Evolutionary conservation across 2,329 filamentous ascomycete species (phyloP), one percentile per base, ranked within the genome.

Genomic region (Juglanconis sp.): DNA sequence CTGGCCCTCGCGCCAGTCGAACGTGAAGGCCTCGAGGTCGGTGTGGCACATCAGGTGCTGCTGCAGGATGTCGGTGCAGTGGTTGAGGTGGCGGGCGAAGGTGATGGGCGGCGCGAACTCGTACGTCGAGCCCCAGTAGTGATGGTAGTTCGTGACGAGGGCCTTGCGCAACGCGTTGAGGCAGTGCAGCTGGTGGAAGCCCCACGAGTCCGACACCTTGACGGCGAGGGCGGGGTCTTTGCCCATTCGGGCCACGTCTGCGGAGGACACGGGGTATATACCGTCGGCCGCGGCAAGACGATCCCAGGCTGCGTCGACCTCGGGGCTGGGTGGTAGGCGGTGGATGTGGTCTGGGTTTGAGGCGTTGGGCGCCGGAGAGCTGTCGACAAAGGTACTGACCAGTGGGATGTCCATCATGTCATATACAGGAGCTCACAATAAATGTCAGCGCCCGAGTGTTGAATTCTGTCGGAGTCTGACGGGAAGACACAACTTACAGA

Each of bases 171-270:
- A 32, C 17, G 51, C 32, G 35, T 59, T 54, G 34, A 59, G 57
- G n/a, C 57, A 59, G 51, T 59, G 57, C 15, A 59, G 32, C 42
- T 59, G 57, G 51, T 59, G 57, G 17, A 52, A 52, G 2, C 49
- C 49, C 7, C 17, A 52, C 24, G 49, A 38, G 6, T 15, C 32
- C 6, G 49, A 34, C n/a, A 31, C 49, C 17, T 52, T 52, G 32
- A 52, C 49, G 32, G 49, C 15, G 34, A 36, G 38, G 34, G 49
- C 49, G 7, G 49, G 49, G 13, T 52, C 49, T 36, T 52, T 52
- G 8, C 49, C 49, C 49, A 52, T 52, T 3, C 34, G 49, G n/a
- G 38, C 32, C 4, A 36, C 49, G 5, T 52, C 49, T 2, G 17
- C 13, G 10, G 49, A 52, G 34, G 49, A 13, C 1, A 52, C 32